Evolutionary conservation across 2,329 filamentous ascomycete genomes (phyloP), one percentile per base, ranked within the genome.

Genomic region (Colletotrichum viniferum): DNA sequence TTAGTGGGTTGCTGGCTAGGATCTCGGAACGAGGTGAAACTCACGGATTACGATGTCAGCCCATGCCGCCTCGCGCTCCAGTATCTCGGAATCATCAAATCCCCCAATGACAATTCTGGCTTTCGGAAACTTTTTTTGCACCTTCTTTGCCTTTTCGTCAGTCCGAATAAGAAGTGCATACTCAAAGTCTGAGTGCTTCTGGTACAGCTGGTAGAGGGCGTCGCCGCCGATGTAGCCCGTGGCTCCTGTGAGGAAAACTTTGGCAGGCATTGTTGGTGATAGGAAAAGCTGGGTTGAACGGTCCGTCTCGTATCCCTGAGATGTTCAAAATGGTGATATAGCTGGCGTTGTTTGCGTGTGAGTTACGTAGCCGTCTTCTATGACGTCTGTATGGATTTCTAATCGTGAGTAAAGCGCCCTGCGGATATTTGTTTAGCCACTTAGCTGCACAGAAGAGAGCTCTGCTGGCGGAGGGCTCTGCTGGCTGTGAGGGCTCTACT

Each of bases 31-130:
- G 0, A 12, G 16, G n/a, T 34, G 0, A 5, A n/a, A 69, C 76
- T 52, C 56, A 85, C 84, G 82, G 55, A 86, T 71, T 2, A 86
- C 81, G 3, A 86, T 81, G 66, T 85, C 84, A 1, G 83, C 83
- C 26, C 80, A 79, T 2, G 81, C 76, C 7, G 79, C 81, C 13
- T 83, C 82, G 14, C 78, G 71, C 32, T 80, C 74, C 16, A 86
- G 76, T 16, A 83, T 69, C 1, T 80, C 75, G 2, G 78, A 78
- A 21, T 84, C 80, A 58, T 85, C 84, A 7, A 86, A 77, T 0
- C 79, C 77, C 10, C 84, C 84, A 1, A 83, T 56, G 1, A 85
- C 81, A 8, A 80, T 55, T 63, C 78, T 79, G 21, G 79, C 77
- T 1, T 77, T 77, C 3, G 82, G 80, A 30, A 79, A 83, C 14